Evolutionary conservation across 805 yeast genomes (phyloP).

Genomic region (Ogataea ganodermae): DNA sequence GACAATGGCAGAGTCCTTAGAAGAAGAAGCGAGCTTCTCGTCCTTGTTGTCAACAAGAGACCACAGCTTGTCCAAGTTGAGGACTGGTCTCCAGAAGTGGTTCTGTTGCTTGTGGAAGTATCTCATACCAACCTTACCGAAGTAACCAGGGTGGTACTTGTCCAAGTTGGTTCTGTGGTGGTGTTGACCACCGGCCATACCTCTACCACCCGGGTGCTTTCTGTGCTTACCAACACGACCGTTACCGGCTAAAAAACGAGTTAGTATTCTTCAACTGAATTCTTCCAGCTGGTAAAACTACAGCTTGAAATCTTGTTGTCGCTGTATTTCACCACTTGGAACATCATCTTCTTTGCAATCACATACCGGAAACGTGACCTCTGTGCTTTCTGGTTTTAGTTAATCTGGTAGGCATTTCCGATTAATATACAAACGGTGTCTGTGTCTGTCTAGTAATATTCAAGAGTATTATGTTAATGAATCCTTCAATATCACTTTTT

Average conservation of each 20-base stretch:
- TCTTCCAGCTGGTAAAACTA: too few species aligned
- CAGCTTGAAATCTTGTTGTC: background rate
- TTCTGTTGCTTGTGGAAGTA: conserved; percentile 93
- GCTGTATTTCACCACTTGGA: background rate
- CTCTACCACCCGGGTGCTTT: conserved; percentile 99
- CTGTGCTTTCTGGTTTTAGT: conserved; percentile 99
- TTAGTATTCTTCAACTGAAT: too few species aligned
- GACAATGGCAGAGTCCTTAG: conserved; percentile 94
- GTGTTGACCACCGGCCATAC: conserved; percentile 99
- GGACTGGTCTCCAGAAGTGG: conserved; percentile 97
- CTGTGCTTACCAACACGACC: conserved; percentile 99
- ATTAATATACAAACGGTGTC: conserved; percentile 13
- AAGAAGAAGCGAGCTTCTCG: conserved; percentile 81
- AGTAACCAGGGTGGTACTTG: conserved; percentile 99
- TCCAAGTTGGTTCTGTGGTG: conserved; percentile 99
- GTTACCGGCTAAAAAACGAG: conserved; percentile 81
- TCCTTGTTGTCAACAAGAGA: conserved; percentile 94
- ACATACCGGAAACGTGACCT: conserved; percentile 99
- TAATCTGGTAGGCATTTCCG: conserved; percentile 95
- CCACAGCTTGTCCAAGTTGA: conserved; percentile 99
- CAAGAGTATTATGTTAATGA: conserved; percentile 9
- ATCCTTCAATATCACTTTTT: conserved; percentile 1
- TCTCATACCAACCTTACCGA: conserved; percentile 99
- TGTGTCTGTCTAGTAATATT: conserved; percentile 9
- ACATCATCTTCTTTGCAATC: conserved; percentile 11